Conservation (phyloP, 495 filamentous ascomycete species). For the Talaromyces ruber region DNA sequence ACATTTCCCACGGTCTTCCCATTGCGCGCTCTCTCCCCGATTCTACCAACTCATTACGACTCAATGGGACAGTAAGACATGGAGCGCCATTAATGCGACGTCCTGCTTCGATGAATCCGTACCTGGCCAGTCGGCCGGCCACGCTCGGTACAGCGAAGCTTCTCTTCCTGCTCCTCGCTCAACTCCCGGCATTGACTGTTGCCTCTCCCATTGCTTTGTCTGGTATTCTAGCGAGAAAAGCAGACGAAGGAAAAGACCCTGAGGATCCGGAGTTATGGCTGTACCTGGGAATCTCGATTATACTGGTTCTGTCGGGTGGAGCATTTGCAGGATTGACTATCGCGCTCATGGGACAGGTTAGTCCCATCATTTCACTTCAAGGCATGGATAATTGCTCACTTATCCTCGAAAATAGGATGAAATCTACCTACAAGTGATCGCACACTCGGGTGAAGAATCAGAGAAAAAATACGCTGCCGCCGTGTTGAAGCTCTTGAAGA, state of each 20-base stretch:
- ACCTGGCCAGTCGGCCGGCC: slow-evolving; percentile 32
- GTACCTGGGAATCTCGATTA: slow-evolving; percentile 58
- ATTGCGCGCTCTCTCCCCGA: not conserved
- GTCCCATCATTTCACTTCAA: not conserved
- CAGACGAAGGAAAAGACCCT: slow-evolving; percentile 26
- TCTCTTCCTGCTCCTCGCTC: slow-evolving; percentile 32
- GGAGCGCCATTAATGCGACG: not conserved
- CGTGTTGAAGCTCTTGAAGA: slow-evolving; percentile 72
- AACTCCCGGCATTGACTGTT: slow-evolving; percentile 36
- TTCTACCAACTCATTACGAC: not conserved
- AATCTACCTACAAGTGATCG: slow-evolving; percentile 92
- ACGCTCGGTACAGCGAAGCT: slow-evolving; percentile 41
- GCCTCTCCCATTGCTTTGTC: slow-evolving; percentile 17
- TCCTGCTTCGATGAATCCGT: slow-evolving; percentile 12
- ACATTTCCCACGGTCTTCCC: not conserved
- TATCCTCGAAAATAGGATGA: slow-evolving; percentile 55
- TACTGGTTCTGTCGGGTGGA: slow-evolving; percentile 77
- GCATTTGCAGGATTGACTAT: slow-evolving; percentile 97
- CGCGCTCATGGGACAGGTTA: slow-evolving; percentile 56
- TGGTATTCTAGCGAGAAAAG: slow-evolving; percentile 8
- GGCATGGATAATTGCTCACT: not conserved
- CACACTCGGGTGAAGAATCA: slow-evolving; percentile 67
- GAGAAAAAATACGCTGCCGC: slow-evolving; percentile 76
- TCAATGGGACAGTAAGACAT: not conserved
- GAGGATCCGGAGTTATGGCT: slow-evolving; percentile 57